phyloP scores from a whole-genome alignment of 345 rosid species.

The Moricandia moricandioides region DNA sequence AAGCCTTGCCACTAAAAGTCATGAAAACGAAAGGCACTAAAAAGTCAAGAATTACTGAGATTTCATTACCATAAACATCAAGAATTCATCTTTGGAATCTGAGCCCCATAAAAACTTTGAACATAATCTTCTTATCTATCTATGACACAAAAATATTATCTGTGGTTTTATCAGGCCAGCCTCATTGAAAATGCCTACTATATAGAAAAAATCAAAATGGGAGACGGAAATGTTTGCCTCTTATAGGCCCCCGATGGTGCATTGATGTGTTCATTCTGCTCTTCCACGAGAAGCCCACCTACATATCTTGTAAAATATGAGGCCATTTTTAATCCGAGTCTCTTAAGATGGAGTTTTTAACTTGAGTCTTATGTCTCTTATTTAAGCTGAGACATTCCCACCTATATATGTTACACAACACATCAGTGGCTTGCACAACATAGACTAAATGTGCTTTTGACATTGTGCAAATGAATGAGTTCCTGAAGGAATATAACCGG shows the following conservation, averaged over 20 bases:
- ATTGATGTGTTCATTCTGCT: background rate
- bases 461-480: background rate
- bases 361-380: no score
- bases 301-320: no score
- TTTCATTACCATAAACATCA: constrained; percentile 19
- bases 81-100: background rate
- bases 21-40: constrained; percentile 19
- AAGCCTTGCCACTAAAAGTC: constrained; percentile 14
- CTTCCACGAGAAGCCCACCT: constrained; percentile 19
- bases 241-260: background rate
- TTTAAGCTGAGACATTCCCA: constrained; percentile 64
- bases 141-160: background rate
- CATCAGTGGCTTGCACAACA: constrained; percentile 2
- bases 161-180: constrained; percentile 20
- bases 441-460: background rate
- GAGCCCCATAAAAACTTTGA: background rate
- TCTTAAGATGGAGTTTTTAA: no score
- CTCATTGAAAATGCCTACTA: constrained; percentile 15
- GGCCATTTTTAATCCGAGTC: no score
- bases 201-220: constrained; percentile 3
- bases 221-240: constrained; percentile 4
- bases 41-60: constrained; percentile 1
- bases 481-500: constrained; percentile 39
- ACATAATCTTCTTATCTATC: constrained; percentile 13
- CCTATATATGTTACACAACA: constrained; percentile 43